These are phyloP conservation scores for Paraconiothyrium sp. DNA, from an alignment of 2,329 filamentous ascomycete species.

Conservation along the genomic window DNA sequence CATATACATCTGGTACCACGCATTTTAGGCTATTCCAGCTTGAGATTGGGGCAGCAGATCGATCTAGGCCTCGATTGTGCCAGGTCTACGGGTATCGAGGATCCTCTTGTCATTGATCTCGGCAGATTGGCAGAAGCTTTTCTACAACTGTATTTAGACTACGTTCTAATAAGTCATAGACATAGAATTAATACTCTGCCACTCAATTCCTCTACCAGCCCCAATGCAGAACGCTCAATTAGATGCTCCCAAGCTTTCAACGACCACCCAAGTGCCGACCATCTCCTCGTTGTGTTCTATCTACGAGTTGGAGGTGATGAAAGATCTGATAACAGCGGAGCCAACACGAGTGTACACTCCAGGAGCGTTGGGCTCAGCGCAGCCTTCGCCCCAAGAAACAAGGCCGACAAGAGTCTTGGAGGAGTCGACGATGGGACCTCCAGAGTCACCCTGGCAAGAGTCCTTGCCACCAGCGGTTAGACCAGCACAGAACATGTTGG, in stretches of 20 bases:
- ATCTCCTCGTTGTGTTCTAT: neutral
- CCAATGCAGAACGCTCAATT: constrained; percentile 5
- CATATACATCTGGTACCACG: neutral
- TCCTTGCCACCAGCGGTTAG: constrained; percentile 37
- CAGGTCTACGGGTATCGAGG: neutral
- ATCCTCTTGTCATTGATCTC: neutral
- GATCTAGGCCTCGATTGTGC: neutral
- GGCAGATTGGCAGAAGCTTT: constrained; percentile 2
- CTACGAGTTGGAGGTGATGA: constrained; percentile 34
- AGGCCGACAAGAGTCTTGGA: constrained; percentile 26
- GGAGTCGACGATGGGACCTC: constrained; percentile 36
- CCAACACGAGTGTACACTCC: constrained; percentile 39
- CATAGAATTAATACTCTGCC: constrained; percentile 9
- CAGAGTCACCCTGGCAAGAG: constrained; percentile 46
- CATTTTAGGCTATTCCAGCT: neutral
- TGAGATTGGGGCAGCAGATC: neutral
- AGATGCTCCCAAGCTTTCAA: neutral
- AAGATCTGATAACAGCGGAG: constrained; percentile 21
- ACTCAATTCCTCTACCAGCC: neutral
- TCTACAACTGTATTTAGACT: constrained; percentile 10
- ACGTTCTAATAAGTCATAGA: neutral
- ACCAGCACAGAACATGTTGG: constrained; percentile 42
- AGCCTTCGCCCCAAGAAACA: constrained; percentile 40
- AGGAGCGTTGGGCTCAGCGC: constrained; percentile 31
- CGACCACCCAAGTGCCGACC: neutral